Evolutionary conservation across 169 alveolate genomes (phyloP), one percentile per base, ranked within the genome.

Genomic region (Babesia ovis): DNA sequence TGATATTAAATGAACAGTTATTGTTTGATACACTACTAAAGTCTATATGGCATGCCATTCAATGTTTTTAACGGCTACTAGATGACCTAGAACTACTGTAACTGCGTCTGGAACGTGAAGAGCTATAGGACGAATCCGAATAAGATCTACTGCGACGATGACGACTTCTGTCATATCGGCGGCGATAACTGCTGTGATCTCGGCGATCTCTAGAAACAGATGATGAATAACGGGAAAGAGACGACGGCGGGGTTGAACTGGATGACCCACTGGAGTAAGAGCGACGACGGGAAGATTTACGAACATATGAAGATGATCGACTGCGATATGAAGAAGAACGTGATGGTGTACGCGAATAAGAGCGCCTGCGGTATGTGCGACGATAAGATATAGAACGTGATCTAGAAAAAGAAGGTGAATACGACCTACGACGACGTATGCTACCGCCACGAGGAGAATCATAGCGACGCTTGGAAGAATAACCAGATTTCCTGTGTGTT

Each of bases 191-290:
- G 35, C 37, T 3, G 29, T 25, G 34, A n/a, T n/a, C 37, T 2
- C 70, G 70, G 23, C 53, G 12, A 1, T 29, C 27, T 4, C 22
- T 31, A 18, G 74, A 64, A 3, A 20, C 18, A n/a, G 59, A 48
- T 3, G 62, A 48, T 3, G 74, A 46, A 45, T 25, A 3, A 16
- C 64, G 31, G 4, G 62, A 46, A 18, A 9, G 35, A 4, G 70
- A 60, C 27, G 54, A 14, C 18, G 37, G 14, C n/a, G 70, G 56
- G 23, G 29, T 11, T 5, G 70, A 50, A 31, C 29, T 20, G 6
- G 62, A 31, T 12, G 74, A 50, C 32, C 12, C 54, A 27, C 74
- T 64, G 50, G 74, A 64, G 74, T 45, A 37, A 12, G 74, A 4
- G 16, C 74, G 45, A 18, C 61, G 59, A 34, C 51, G 61, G 12